Evolutionary conservation across 2,329 filamentous ascomycete genomes (phyloP).

Genomic region (Venturia carpophila): DNA sequence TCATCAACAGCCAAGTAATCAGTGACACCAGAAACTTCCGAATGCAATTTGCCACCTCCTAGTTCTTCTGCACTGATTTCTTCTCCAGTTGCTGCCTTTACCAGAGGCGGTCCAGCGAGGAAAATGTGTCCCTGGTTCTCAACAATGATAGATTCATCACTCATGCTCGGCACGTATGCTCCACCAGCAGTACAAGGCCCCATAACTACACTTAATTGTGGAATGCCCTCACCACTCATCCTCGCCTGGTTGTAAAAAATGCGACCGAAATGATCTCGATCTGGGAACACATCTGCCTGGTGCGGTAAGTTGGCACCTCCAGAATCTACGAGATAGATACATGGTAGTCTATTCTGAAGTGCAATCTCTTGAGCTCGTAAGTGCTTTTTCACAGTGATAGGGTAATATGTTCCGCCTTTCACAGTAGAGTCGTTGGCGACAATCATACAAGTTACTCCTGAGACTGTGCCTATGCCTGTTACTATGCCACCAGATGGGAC

Average conservation of each 20-base stretch:
- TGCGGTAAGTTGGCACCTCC: conserved; percentile 92
- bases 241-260: conserved; percentile 98
- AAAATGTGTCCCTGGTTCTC: conserved; percentile 96
- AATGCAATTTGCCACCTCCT: conserved; percentile 83
- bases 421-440: conserved; percentile 96
- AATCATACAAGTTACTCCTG: conserved; percentile 86
- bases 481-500: conserved; percentile 88
- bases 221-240: conserved; percentile 64
- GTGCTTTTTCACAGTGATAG: conserved; percentile 96
- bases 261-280: conserved; percentile 88
- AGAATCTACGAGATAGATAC: conserved; percentile 93
- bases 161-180: conserved; percentile 95
- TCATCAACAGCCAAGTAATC: conserved; percentile 95
- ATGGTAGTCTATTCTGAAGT: conserved; percentile 72
- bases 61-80: conserved; percentile 84
- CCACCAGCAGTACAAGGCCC: conserved; percentile 93
- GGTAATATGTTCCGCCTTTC: conserved; percentile 95
- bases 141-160: conserved; percentile 94
- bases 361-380: conserved; percentile 85
- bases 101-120: conserved; percentile 84
- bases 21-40: conserved; percentile 82
- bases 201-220: conserved; percentile 94
- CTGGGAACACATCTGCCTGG: conserved; percentile 92
- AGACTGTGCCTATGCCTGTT: conserved; percentile 81
- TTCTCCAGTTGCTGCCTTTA: conserved; percentile 94